Conservation (phyloP, 1,284 basidiomycete species). For the Hemileia vastatrix region DNA sequence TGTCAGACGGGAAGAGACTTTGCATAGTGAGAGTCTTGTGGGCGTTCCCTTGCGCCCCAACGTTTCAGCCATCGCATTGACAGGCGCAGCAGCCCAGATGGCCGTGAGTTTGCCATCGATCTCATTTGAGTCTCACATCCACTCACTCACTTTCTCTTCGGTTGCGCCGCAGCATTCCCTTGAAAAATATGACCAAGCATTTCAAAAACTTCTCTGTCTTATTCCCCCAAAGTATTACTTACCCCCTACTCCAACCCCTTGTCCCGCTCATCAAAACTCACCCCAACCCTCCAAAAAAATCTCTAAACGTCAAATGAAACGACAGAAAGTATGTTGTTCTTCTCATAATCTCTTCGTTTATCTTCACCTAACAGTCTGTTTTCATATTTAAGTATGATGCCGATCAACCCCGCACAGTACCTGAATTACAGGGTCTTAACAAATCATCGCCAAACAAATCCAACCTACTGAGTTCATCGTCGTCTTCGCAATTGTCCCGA, state of each 20-base stretch:
- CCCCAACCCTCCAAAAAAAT: not conserved
- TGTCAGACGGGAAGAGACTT: no score
- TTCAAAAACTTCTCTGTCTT: constrained; percentile 13
- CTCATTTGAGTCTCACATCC: no score
- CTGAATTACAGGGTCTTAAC: constrained; percentile 18
- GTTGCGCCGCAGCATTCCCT: not conserved
- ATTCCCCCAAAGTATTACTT: constrained; percentile 17
- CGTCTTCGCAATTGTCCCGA: constrained; percentile 11
- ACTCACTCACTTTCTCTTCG: not conserved
- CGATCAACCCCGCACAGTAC: constrained; percentile 9
- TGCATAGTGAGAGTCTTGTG: no score
- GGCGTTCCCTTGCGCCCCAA: no score
- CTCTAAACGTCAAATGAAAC: constrained; percentile 12
- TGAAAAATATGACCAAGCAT: constrained; percentile 5
- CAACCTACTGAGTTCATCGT: not conserved
- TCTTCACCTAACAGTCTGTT: not conserved
- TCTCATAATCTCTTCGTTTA: not conserved
- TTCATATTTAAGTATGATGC: constrained; percentile 6
- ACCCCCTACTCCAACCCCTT: not conserved
- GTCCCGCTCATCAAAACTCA: not conserved
- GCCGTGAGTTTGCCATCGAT: no score
- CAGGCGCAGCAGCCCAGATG: no score
- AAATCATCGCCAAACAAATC: not conserved
- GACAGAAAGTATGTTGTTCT: constrained; percentile 5
- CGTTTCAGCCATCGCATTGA: no score